These are phyloP conservation scores for Cutaneotrichosporon spelunceum DNA, from an alignment of 1,284 basidiomycete species.

Conservation along the genomic window DNA sequence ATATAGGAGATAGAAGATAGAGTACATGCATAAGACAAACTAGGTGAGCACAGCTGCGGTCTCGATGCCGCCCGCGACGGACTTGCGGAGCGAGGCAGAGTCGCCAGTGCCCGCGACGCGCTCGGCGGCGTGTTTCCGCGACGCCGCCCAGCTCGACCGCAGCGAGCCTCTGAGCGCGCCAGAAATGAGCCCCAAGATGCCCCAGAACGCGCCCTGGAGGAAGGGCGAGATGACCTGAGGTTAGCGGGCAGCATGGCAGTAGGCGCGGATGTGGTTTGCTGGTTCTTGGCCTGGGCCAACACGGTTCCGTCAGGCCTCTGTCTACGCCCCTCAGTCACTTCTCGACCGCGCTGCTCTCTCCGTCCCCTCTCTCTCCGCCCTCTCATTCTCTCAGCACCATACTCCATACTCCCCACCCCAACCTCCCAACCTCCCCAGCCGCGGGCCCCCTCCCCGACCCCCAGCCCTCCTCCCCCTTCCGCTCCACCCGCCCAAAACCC, in stretches of 20 bases:
- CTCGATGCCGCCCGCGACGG: conserved; percentile 2
- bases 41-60: background rate
- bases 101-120: conserved; percentile 2
- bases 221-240: conserved; percentile 33
- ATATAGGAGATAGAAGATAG: background rate
- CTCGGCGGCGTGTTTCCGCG: background rate
- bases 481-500: conserved; percentile 1
- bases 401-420: too few relatives aligned
- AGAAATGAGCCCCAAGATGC: conserved; percentile 37
- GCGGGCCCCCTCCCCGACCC: too few relatives aligned
- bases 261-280: too few relatives aligned
- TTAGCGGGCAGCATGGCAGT: too few relatives aligned
- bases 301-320: too few relatives aligned
- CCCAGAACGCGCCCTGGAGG: conserved; percentile 49
- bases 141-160: background rate
- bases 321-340: too few relatives aligned
- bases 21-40: conserved; percentile 3
- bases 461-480: background rate
- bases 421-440: too few relatives aligned
- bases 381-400: too few relatives aligned
- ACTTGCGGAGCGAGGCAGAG: background rate
- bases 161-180: conserved; percentile 3
- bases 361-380: too few relatives aligned
- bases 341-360: too few relatives aligned
- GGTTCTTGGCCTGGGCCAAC: too few relatives aligned